A percentile compares a stretch with the other conserved stretches of the same genome.
Evolutionary conservation across 306 rosid species (phyloP).

Genomic region (Purshia tridentata): DNA sequence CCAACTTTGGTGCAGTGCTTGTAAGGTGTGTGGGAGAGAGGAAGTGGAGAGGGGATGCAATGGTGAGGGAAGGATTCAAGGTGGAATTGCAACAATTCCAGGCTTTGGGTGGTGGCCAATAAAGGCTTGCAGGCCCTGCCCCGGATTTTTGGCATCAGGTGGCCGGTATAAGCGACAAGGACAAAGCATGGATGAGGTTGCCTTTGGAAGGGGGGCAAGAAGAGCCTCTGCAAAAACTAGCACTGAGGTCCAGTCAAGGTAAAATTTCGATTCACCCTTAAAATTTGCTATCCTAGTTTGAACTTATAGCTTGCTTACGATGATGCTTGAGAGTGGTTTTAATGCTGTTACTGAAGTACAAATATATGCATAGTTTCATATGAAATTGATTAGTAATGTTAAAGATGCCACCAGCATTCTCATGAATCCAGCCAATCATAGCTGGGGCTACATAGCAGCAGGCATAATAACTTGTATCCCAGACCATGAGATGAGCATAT

Average conservation of each 20-base stretch:
- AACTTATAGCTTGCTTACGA: not conserved
- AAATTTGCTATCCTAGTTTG: not conserved
- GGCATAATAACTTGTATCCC: no score
- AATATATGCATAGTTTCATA: no score
- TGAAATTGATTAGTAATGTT: not conserved
- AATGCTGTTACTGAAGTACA: not conserved
- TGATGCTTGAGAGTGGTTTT: not conserved
- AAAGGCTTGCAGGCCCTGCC: conserved; percentile 94
- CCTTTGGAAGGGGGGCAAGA: conserved; percentile 57
- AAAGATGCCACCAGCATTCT: not conserved
- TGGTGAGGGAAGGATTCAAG: conserved; percentile 93
- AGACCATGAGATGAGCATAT: not conserved
- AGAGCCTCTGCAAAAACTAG: conserved; percentile 8
- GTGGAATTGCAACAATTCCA: conserved; percentile 90
- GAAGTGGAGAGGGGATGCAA: conserved; percentile 87
- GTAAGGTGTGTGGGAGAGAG: conserved; percentile 80
- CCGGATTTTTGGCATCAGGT: conserved; percentile 80
- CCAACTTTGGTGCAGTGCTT: conserved; percentile 49
- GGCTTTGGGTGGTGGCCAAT: conserved; percentile 99
- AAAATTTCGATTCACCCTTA: not conserved
- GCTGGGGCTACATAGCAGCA: no score
- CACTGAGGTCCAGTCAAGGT: conserved; percentile 41
- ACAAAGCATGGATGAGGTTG: conserved; percentile 95
- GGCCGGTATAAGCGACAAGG: conserved; percentile 82
- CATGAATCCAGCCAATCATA: no score